These are phyloP conservation scores for Petunia secreta DNA, from an alignment of 257 asterid genomes.

Conservation along the genomic window DNA sequence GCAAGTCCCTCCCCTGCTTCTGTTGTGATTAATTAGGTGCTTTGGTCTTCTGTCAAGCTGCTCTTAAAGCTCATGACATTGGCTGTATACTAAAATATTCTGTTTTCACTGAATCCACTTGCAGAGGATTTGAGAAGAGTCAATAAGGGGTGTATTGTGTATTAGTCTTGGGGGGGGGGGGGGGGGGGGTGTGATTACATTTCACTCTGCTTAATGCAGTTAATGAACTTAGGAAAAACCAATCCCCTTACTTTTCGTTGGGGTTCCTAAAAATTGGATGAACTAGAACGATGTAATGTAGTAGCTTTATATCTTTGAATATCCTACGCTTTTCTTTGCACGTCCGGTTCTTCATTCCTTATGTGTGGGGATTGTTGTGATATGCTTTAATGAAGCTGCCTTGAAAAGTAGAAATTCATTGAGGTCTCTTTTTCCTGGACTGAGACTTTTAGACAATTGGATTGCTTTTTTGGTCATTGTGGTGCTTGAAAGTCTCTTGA, in stretches of 20 bases:
- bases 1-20: slow-evolving; percentile 48
- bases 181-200: not conserved
- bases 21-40: slow-evolving; percentile 11
- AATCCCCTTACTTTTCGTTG: not conserved
- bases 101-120: not conserved
- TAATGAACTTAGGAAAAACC: not conserved
- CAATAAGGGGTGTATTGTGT: not conserved
- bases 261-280: not conserved
- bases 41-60: not conserved
- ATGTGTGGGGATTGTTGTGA: slow-evolving; percentile 13
- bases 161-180: not conserved
- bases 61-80: not conserved
- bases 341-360: slow-evolving; percentile 18
- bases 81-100: not conserved
- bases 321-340: not conserved
- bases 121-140: not conserved
- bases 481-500: slow-evolving; percentile 18
- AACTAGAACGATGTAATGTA: not conserved
- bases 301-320: slow-evolving; percentile 11
- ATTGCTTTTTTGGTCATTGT: slow-evolving; percentile 3
- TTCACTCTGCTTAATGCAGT: not conserved
- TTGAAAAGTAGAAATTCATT: not conserved
- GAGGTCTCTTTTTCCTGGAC: not conserved
- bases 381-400: slow-evolving; percentile 11
- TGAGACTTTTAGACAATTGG: not conserved